These are phyloP conservation scores for Beauveria pseudobassiana DNA, from an alignment of 2,329 filamentous ascomycete species.

Conservation along the genomic window DNA sequence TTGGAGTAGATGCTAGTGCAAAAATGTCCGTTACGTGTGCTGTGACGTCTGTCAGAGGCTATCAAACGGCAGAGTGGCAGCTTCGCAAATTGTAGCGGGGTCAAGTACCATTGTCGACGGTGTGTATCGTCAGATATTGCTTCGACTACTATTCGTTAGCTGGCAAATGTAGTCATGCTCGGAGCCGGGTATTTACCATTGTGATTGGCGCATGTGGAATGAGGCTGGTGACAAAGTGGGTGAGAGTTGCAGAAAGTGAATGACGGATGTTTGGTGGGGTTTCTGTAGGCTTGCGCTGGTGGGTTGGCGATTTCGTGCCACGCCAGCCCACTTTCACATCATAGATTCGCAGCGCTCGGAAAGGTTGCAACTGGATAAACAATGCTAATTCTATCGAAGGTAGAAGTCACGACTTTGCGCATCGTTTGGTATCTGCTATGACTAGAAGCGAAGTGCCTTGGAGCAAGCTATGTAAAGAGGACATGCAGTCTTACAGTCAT, in stretches of 20 bases:
- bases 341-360: neutral
- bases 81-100: constrained; percentile 22
- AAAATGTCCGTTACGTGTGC: constrained; percentile 83
- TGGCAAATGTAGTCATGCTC: neutral
- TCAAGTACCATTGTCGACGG: constrained; percentile 68
- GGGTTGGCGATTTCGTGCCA: neutral
- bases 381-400: no score
- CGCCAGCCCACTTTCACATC: constrained; percentile 2
- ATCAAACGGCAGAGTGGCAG: constrained; percentile 13
- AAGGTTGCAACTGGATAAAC: neutral
- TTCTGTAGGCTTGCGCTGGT: neutral
- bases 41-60: constrained; percentile 28
- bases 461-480: neutral
- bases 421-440: no score
- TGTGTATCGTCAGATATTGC: constrained; percentile 93
- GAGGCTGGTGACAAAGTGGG: neutral
- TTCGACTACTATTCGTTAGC: constrained; percentile 61
- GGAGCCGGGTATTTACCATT: neutral
- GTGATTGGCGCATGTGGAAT: neutral
- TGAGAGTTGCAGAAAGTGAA: constrained; percentile 8
- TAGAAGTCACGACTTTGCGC: no score
- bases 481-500: neutral
- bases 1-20: constrained; percentile 67
- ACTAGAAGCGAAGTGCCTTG: neutral
- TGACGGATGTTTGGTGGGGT: constrained; percentile 6